Percentiles rank a stretch among this genome's conserved stretches.
These are phyloP conservation scores for Nakazawaea wyomingensis DNA, from an alignment of 805 yeast genomes.

Conservation along the genomic window DNA sequence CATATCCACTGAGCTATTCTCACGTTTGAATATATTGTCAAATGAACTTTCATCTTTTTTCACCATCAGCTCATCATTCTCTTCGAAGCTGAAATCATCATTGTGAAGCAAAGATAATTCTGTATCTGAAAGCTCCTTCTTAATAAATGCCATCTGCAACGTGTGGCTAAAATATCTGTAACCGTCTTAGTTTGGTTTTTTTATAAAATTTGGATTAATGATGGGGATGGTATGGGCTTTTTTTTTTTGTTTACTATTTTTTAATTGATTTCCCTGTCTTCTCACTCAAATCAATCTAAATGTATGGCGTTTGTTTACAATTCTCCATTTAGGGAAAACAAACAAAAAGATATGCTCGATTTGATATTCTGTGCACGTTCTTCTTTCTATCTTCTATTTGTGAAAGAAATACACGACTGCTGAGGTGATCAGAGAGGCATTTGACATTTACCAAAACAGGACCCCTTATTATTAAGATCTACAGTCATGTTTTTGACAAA, in stretches of 20 bases:
- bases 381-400: too few species aligned
- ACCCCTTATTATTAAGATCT: too few species aligned
- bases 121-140: conserved; percentile 6
- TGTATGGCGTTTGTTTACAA: conserved; percentile 5
- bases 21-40: conserved; percentile 20
- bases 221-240: too few species aligned
- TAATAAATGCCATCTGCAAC: too few species aligned
- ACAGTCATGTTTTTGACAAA: too few species aligned
- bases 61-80: not conserved
- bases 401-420: too few species aligned
- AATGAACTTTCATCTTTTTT: not conserved
- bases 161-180: too few species aligned
- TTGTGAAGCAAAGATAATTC: not conserved
- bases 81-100: conserved; percentile 1
- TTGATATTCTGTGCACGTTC: not conserved
- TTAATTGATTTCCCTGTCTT: not conserved
- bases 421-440: too few species aligned
- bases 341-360: not conserved
- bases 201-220: too few species aligned
- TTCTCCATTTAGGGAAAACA: not conserved
- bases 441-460: too few species aligned
- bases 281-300: not conserved
- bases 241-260: conserved; percentile 3
- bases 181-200: too few species aligned
- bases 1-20: conserved; percentile 35